Evolutionary conservation across 2,329 filamentous ascomycete species (phyloP), one percentile per base, ranked within the genome.

Genomic region (Penicillium palitans): DNA sequence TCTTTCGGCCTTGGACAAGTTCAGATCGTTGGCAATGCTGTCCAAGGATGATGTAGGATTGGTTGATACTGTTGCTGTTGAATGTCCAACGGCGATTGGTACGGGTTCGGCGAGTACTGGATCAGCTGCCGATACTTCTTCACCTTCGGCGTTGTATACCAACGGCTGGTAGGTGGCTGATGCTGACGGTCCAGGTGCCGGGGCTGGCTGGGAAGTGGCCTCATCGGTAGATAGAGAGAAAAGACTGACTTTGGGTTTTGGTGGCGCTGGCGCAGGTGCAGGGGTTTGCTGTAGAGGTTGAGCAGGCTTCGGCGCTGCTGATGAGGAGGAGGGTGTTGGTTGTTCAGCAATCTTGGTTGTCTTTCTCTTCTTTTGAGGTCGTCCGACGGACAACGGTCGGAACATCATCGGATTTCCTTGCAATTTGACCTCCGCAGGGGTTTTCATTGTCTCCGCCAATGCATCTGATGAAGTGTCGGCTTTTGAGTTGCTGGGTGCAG

Each of bases 371-470:
- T 84, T 84, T 31, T 87, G 82, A 62, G 89, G 91, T 61, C 90
- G 84, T 17, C 87, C 85, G 15, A 97, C 92, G 1, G 93, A 96
- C 39, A 97, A 79, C 4, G 93, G 93, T 71, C 88, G 90, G 75
- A 98, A 97, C 85, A 91, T 90, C 74, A 93, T 85, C 13, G 91
- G 86, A 66, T 93, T 95, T 21, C 90, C 90, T 68, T 86, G 85
- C 67, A 85, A 81, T 42, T 83, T 82, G 24, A 72, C 65, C 39
- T 75, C 70, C n/a, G 72, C 71, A 6, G 61, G 61, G 33, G 66
- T 61, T n/a, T 67, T 61, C 53, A 57, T 58, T 15, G 47, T 33
- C 10, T 42, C 40, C 24, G 39, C 33, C 21, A 37, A 39, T 52
- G 57, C 21, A 57, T 61, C 48, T 56, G 64, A 31, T 27, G 52